phyloP scores from a whole-genome alignment of 108 stramenopile species.

The Nitzschia sp. region DNA sequence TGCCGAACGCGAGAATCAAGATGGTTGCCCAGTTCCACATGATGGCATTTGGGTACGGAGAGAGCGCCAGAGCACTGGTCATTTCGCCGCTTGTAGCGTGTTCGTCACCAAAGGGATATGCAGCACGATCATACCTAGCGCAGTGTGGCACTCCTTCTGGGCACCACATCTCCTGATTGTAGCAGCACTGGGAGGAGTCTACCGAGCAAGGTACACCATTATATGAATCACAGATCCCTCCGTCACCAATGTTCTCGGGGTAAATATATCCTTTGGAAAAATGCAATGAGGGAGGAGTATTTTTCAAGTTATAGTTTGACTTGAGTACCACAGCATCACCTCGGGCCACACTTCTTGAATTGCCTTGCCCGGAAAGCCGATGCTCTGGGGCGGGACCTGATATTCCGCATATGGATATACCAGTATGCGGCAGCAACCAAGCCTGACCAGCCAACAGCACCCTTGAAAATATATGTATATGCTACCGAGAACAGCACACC shows the following conservation, averaged over 20 bases:
- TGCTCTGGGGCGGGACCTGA: conserved; percentile 50
- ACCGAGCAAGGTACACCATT: conserved; percentile 62
- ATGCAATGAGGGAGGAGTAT: too few relatives aligned
- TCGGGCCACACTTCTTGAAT: too few relatives aligned
- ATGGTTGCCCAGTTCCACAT: too few relatives aligned
- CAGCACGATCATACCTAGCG: conserved; percentile 59
- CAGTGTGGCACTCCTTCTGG: conserved; percentile 25
- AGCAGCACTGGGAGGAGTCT: too few relatives aligned
- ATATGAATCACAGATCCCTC: conserved; percentile 60
- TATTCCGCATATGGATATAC: conserved; percentile 43
- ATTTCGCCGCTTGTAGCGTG: conserved; percentile 53
- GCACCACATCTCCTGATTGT: conserved; percentile 68
- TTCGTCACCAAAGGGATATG: conserved; percentile 74
- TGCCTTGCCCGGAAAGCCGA: conserved; percentile 57
- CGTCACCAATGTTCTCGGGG: conserved; percentile 55
- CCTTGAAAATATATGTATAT: conserved; percentile 74
- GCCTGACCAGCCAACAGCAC: conserved; percentile 65
- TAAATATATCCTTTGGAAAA: conserved; percentile 62
- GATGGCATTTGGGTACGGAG: conserved; percentile 58
- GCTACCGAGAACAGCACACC: conserved; percentile 79
- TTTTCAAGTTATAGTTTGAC: too few relatives aligned
- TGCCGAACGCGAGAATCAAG: too few relatives aligned
- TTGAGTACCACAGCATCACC: too few relatives aligned
- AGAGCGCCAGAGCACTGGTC: conserved; percentile 46
- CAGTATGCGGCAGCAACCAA: conserved; percentile 50